Base-by-base conservation (phyloP, 495 filamentous ascomycete genomes). In the Cercophora sp. region DNA sequence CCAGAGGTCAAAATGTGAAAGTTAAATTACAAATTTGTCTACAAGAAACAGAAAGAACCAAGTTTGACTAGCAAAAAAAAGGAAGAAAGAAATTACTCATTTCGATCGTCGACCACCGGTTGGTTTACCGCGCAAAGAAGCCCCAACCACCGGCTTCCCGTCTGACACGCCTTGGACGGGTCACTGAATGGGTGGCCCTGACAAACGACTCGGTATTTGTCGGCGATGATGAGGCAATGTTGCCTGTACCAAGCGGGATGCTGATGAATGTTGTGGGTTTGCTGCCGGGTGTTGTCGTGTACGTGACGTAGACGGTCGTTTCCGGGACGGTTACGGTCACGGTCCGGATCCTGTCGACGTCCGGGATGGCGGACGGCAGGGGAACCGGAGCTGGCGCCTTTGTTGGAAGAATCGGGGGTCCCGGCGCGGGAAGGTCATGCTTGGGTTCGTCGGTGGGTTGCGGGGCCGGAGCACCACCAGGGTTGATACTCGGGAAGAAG, bases 311-410 rank as follows among this genome's bases (percentile, higher is more conserved):
- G 25, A 59, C 3, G 36, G 58, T 63, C 8, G 45, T 48, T 20
- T 36, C 48, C 31, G 64, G 56, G 1, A 62, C 58, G 11, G 52
- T 58, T 4, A 57, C 54, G 11, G 62, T 67, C 16, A 61, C 45
- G 9, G 60, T 67, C 8, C 43, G 18, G 23, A 60, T 43, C 13
- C 25, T 26, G 10, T 15, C 48, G 10, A 40, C 31, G 31, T 32
- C 50, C 8, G 16, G 24, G n/a, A 19, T 20, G 10, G 22, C 15
- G 24, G n/a, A 10, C 23, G 35, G 36, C 13, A 16, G 5, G 16
- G 15, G 20, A 16, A 34, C 22, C 44, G 13, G 29, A 15, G 29
- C 8, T 24, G 24, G 34, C 19, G 6, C 16, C 13, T 31, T 32
- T 19, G 36, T 20, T 35, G 13, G 36, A 35, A 22, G 23, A 19